These are phyloP conservation scores for Elsinoe australis DNA, from an alignment of 2,329 filamentous ascomycete genomes.

Conservation along the genomic window DNA sequence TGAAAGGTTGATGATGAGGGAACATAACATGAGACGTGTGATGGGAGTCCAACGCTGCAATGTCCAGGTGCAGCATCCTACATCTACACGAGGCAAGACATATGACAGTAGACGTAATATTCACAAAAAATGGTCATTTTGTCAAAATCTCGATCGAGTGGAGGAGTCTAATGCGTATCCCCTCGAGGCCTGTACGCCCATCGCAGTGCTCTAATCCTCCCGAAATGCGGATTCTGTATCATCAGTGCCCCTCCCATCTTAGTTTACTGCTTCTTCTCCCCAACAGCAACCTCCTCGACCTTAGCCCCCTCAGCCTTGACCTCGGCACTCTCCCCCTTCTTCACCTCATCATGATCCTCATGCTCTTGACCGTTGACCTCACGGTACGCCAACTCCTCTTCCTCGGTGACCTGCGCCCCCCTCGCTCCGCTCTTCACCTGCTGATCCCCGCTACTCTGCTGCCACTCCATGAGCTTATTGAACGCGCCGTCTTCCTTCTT, in stretches of 20 bases:
- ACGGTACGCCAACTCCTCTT: conserved; percentile 32
- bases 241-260: background rate
- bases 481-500: conserved; percentile 72
- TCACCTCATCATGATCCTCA: conserved; percentile 29
- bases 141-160: conserved; percentile 8
- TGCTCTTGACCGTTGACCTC: conserved; percentile 46
- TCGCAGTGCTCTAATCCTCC: conserved; percentile 5
- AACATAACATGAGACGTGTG: no score
- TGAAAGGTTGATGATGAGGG: conserved; percentile 15
- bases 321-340: conserved; percentile 32
- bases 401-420: conserved; percentile 20
- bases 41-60: no score
- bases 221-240: no score
- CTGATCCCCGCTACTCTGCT: conserved; percentile 85
- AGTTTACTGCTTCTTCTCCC: background rate
- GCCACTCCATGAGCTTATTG: conserved; percentile 96
- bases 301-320: conserved; percentile 28
- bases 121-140: conserved; percentile 9
- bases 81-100: background rate
- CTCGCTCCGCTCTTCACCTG: conserved; percentile 22
- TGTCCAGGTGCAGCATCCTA: background rate
- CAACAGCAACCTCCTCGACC: conserved; percentile 22
- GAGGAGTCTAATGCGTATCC: background rate
- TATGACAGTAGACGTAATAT: conserved; percentile 1
- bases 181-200: background rate